Evolutionary conservation across 78 protist species (phyloP).

Genomic region (Dictyostelium citrinum): DNA sequence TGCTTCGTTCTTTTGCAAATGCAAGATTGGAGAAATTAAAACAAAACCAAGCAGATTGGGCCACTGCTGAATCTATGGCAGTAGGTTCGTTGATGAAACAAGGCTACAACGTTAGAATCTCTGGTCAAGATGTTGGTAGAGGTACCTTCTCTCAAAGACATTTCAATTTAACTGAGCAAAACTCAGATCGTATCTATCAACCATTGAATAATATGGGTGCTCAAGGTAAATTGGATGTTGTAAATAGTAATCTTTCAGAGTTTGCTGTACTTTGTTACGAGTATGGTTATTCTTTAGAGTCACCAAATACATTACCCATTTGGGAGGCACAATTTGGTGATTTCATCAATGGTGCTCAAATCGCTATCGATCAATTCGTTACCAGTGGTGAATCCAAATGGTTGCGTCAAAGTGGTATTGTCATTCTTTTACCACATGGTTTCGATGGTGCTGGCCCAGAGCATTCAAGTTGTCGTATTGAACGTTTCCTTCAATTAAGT

Average conservation of each 20-base stretch:
- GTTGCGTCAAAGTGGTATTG: constrained; percentile 86
- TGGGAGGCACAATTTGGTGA: constrained; percentile 98
- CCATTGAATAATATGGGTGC: constrained; percentile 60
- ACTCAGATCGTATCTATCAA: constrained; percentile 13
- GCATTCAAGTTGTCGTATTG: constrained; percentile 91
- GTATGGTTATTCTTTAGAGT: constrained; percentile 86
- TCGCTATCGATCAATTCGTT: constrained; percentile 89
- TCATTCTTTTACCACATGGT: constrained; percentile 93
- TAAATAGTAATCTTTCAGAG: constrained; percentile 81
- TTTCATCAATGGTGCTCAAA: constrained; percentile 93
- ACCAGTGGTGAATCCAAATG: constrained; percentile 81
- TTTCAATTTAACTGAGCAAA: constrained; percentile 83
- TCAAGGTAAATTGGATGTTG: constrained; percentile 38
- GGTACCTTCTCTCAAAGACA: constrained; percentile 97
- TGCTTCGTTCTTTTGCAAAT: constrained; percentile 23
- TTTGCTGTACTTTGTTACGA: constrained; percentile 94
- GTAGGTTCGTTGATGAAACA: constrained; percentile 90
- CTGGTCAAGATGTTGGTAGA: constrained; percentile 96
- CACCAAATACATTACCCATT: constrained; percentile 87
- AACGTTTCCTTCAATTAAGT: constrained; percentile 91
- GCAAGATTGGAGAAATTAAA: constrained; percentile 48
- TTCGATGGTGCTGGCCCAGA: constrained; percentile 97
- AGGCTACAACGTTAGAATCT: constrained; percentile 84
- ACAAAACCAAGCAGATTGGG: constrained; percentile 92
- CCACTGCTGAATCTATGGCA: constrained; percentile 94